Conservation (phyloP, 73 alveolate genomes). For the Breviolum minutum region DNA sequence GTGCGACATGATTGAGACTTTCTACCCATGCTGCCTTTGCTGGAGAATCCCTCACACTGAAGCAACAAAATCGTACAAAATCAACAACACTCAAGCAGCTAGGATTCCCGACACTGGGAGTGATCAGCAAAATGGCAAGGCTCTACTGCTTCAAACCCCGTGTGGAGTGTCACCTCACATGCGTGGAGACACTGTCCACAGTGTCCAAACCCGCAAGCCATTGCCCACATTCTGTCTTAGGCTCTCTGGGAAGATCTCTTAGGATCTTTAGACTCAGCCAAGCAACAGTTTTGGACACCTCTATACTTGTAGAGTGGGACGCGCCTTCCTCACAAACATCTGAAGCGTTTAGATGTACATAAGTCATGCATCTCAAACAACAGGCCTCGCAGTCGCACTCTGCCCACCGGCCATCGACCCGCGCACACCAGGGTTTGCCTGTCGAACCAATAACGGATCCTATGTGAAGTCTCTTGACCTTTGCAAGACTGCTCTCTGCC, state of each 20-base stretch:
- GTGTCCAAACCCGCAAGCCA: no score
- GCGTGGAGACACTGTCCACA: neutral
- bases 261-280: neutral
- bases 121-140: neutral
- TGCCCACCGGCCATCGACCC: conserved; percentile 25
- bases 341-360: no score
- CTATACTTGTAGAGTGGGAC: neutral
- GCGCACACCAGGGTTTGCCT: conserved; percentile 8
- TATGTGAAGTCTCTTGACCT: no score
- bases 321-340: no score
- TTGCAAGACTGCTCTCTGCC: no score
- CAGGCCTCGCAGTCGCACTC: conserved; percentile 31
- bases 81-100: neutral
- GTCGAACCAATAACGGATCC: neutral
- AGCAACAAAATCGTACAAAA: no score
- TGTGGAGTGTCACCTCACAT: neutral
- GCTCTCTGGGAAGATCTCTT: no score
- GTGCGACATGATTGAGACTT: neutral
- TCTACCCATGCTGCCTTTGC: neutral
- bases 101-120: conserved; percentile 6
- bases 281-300: conserved; percentile 8
- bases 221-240: no score
- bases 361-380: no score
- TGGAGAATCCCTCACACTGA: no score
- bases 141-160: neutral